A percentile compares a stretch with the other conserved stretches of the same genome.
Evolutionary conservation across 441 rosid genomes (phyloP).

Genomic region (Pelargonium fulgidum): DNA sequence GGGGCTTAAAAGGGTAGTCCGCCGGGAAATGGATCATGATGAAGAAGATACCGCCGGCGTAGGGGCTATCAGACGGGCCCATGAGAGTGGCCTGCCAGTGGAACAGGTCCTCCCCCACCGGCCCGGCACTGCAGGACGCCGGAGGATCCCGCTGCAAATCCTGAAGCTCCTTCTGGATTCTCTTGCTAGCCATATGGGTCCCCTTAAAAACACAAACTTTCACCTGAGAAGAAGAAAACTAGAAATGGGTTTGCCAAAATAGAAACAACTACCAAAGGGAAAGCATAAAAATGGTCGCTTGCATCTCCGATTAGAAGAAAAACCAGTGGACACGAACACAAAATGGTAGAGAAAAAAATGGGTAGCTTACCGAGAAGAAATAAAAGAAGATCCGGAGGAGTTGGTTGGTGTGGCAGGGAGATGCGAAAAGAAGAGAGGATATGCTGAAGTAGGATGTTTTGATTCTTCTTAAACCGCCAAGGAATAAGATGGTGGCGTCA

Average conservation of each 20-base stretch:
- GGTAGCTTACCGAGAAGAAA: no score
- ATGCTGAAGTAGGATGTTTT: no score
- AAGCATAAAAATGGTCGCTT: background rate
- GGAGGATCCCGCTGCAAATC: slow-evolving; percentile 9
- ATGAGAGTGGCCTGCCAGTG: slow-evolving; percentile 6
- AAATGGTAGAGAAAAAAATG: no score
- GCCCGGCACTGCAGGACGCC: slow-evolving; percentile 11
- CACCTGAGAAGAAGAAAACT: background rate
- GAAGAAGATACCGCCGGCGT: slow-evolving; percentile 4
- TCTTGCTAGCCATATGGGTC: background rate
- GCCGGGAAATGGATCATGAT: slow-evolving; percentile 5
- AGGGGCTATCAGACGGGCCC: background rate
- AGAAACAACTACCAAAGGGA: background rate
- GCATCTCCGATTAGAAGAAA: no score
- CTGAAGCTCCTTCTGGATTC: slow-evolving; percentile 13
- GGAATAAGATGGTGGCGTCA: no score
- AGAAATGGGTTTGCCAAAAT: background rate
- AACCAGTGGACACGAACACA: no score
- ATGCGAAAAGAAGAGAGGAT: no score
- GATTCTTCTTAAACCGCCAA: no score
- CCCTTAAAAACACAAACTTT: background rate
- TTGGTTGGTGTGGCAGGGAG: no score
- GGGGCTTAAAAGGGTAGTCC: slow-evolving; percentile 11
- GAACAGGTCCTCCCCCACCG: slow-evolving; percentile 9
- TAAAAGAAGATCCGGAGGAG: no score